Percentiles rank a stretch among this genome's conserved stretches.
Evolutionary conservation across 345 rosid species (phyloP).

Genomic region (Eucalyptus polybractea): DNA sequence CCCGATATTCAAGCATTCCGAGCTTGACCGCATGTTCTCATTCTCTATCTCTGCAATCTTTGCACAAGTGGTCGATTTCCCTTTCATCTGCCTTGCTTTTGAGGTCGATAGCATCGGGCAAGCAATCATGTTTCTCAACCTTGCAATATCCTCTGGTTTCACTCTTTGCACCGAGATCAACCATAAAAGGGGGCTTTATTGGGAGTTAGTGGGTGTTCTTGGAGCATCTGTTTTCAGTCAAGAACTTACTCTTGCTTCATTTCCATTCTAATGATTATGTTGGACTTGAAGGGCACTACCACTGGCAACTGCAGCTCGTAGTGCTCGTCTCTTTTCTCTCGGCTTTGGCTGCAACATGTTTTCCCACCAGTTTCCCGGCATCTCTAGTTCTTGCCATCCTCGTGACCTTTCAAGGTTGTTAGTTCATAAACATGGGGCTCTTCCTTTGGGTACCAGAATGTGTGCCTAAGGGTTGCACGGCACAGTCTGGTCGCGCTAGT

Average conservation of each 20-base stretch:
- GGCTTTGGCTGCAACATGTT: slow-evolving; percentile 28
- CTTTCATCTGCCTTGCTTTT: slow-evolving; percentile 25
- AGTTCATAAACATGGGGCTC: slow-evolving; percentile 10
- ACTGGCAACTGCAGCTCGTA: slow-evolving; percentile 71
- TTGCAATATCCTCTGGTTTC: slow-evolving; percentile 55
- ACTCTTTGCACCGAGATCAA: slow-evolving; percentile 41
- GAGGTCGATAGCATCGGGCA: slow-evolving; percentile 57
- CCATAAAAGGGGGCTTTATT: slow-evolving; percentile 19
- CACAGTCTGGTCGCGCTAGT: slow-evolving; percentile 3
- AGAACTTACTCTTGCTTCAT: slow-evolving; percentile 64
- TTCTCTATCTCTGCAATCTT: slow-evolving; percentile 47
- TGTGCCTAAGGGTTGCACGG: slow-evolving; percentile 48
- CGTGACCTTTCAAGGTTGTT: slow-evolving; percentile 62
- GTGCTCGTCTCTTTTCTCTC: slow-evolving; percentile 45
- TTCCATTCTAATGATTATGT: slow-evolving; percentile 71
- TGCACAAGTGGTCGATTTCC: slow-evolving; percentile 41
- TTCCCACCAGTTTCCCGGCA: slow-evolving; percentile 32
- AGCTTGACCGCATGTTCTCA: slow-evolving; percentile 32
- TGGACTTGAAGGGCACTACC: slow-evolving; percentile 85
- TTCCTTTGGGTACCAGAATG: slow-evolving; percentile 63
- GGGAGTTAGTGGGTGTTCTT: slow-evolving; percentile 37
- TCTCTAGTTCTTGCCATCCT: slow-evolving; percentile 50
- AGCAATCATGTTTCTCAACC: slow-evolving; percentile 68
- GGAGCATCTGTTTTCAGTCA: slow-evolving; percentile 60
- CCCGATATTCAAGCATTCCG: slow-evolving; percentile 31